phyloP scores from a whole-genome alignment of 2,329 filamentous ascomycete genomes.

The Huntiella savannae region DNA sequence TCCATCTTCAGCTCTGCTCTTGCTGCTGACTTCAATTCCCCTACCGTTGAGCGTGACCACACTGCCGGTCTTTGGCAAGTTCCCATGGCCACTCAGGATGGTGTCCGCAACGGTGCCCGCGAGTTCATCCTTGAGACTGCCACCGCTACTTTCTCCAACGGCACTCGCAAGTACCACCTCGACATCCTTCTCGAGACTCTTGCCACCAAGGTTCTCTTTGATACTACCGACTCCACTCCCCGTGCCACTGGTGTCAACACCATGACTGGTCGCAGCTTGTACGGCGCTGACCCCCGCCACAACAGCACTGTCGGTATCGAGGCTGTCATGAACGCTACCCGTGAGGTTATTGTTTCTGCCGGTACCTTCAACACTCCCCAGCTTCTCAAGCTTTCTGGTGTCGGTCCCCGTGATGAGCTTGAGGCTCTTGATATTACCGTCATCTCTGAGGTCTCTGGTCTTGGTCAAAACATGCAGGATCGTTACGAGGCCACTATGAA shows the following conservation, averaged over 20 bases:
- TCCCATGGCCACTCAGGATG: slow-evolving; percentile 33
- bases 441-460: slow-evolving; percentile 26
- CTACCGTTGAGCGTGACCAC: slow-evolving; percentile 13
- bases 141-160: slow-evolving; percentile 14
- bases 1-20: slow-evolving; percentile 15
- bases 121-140: slow-evolving; percentile 29
- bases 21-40: slow-evolving; percentile 15
- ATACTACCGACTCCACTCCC: slow-evolving; percentile 15
- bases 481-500: slow-evolving; percentile 23
- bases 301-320: slow-evolving; percentile 8
- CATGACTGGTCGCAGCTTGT: slow-evolving; percentile 13
- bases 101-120: slow-evolving; percentile 32
- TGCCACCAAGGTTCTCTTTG: slow-evolving; percentile 22
- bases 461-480: slow-evolving; percentile 30
- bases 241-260: slow-evolving; percentile 23
- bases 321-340: slow-evolving; percentile 16
- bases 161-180: slow-evolving; percentile 16
- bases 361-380: slow-evolving; percentile 32
- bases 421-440: slow-evolving; percentile 25
- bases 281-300: slow-evolving; percentile 19
- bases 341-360: slow-evolving; percentile 30
- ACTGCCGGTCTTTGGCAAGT: slow-evolving; percentile 33
- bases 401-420: slow-evolving; percentile 26
- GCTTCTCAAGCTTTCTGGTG: slow-evolving; percentile 31
- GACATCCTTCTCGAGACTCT: slow-evolving; percentile 14